These are phyloP conservation scores for Polychytrium aggregatum DNA, from an alignment of 192 early-diverging fungal genomes.

Conservation along the genomic window DNA sequence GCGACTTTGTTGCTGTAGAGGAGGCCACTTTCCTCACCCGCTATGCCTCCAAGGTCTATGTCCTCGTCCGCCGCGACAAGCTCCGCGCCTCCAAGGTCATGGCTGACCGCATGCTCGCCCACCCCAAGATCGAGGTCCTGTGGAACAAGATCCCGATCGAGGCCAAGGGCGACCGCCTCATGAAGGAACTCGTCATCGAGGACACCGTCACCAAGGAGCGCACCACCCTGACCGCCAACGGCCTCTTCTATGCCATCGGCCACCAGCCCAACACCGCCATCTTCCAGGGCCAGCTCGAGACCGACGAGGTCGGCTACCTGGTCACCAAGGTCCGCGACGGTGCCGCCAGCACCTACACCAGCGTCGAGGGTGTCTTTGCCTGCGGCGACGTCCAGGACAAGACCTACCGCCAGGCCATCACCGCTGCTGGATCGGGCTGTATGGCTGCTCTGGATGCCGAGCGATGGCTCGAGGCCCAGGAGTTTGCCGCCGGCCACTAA, in stretches of 20 bases:
- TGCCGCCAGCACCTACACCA: constrained; percentile 63
- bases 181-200: constrained; percentile 57
- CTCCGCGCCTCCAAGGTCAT: constrained; percentile 93
- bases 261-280: constrained; percentile 66
- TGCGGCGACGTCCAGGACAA: constrained; percentile 95
- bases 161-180: constrained; percentile 69
- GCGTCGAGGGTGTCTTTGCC: constrained; percentile 83
- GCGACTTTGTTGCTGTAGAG: too few relatives aligned
- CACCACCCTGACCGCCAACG: constrained; percentile 62
- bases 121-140: constrained; percentile 80
- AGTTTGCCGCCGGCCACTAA: too few relatives aligned
- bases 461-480: constrained; percentile 71
- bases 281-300: constrained; percentile 58
- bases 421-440: constrained; percentile 84
- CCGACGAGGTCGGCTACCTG: constrained; percentile 85
- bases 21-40: constrained; percentile 93
- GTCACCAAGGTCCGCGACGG: constrained; percentile 29
- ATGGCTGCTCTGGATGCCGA: constrained; percentile 97
- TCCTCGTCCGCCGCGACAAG: constrained; percentile 82
- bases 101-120: constrained; percentile 65
- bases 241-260: constrained; percentile 96
- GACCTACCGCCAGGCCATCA: constrained; percentile 88
- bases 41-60: constrained; percentile 82
- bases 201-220: constrained; percentile 56
- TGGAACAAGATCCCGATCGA: constrained; percentile 76